Evolutionary conservation across 768 basidiomycete genomes (phyloP), one percentile per base, ranked within the genome.

Genomic region (Pleurotus tuber-regium): DNA sequence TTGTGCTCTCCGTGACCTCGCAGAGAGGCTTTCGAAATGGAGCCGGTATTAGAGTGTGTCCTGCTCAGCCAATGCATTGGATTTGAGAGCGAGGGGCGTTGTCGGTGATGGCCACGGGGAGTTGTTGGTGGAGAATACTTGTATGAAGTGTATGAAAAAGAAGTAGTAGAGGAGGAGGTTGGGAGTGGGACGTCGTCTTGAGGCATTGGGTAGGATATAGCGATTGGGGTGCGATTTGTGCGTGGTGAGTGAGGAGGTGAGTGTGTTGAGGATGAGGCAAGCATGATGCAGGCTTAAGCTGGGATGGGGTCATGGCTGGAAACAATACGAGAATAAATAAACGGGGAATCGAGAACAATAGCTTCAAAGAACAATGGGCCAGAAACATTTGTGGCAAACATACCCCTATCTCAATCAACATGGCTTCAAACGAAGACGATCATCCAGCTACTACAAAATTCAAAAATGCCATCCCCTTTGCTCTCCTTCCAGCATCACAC

Each of bases 1-100:
- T 74, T 76, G n/a, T 73, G 71, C 50, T 78, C 75, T 1, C 16
- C 29, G 21, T 42, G 41, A 21, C n/a, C n/a, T n/a, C 41, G 41
- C 11, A 42, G 16, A 24, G 41, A 11, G 41, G 9, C 41, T 35
- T 35, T 35, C 31, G 46, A 48, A 14, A 35, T 31, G 31, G 29
- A 33, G 26, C 28, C 28, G n/a, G 24, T 58, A 43, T 68, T 66
- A 11, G 65, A 66, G 0, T 70, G 65, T 21, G 51, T 66, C 50
- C 78, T 72, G 24, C 75, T 75, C 29, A 81, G 66, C 79, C 79
- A 81, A 63, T 71, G 70, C 76, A 79, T 80, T 18, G 75, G 66
- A 49, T 69, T 73, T 2, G 76, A 72, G 29, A 74, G 52, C 16
- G 74, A 74, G 30, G 73, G 71, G 25, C 70, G 60, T 48, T 63